Base-by-base conservation (phyloP, 768 basidiomycete species). In the Antrodiella citrinella region DNA sequence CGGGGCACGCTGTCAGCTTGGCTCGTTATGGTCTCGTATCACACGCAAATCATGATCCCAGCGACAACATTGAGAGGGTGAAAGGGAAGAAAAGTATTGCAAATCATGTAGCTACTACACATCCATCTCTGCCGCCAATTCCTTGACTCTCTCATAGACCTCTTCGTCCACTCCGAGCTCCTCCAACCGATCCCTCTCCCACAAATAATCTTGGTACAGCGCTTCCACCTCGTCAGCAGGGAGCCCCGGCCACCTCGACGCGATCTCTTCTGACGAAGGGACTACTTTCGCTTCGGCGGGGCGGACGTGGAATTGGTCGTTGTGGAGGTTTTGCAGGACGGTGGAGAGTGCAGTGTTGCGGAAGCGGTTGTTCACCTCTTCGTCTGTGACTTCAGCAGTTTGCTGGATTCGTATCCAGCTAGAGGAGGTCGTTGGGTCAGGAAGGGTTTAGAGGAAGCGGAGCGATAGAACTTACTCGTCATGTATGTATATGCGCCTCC, bases 401-500 rank as follows among this genome's bases (percentile, higher is more conserved):
- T 81, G 78, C 18, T 81, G 77, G 42, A 97, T 83, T 7, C 67
- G 63, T 46, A 80, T 68, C 92, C 93, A 97, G 62, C 91, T 94
- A n/a, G n/a, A 40, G 30, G 38, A 24, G 26, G 18, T 24, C 21
- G 21, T n/a, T 24, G 19, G 30, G 22, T n/a, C 30, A 35, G 20
- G 23, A 35, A 26, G 11, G 26, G 21, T 19, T 3, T 10, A 19
- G 10, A n/a, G 42, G 24, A 10, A 40, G 20, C 12, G 35, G 22
- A 50, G n/a, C n/a, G n/a, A n/a, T 18, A 10, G 40, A 43, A 47
- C 52, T 53, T 65, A 95, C 93, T 96, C 80, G 63, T 97, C 92
- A 46, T 90, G 84, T 47, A 86, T 74, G 62, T 88, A 95, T 43
- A 95, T 77, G 24, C 94, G 74, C 26, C 94, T 77, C 94, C 94